Evolutionary conservation across 495 filamentous ascomycete genomes (phyloP), one percentile per base, ranked within the genome.

Genomic region (Penicillium psychrofluorescens): DNA sequence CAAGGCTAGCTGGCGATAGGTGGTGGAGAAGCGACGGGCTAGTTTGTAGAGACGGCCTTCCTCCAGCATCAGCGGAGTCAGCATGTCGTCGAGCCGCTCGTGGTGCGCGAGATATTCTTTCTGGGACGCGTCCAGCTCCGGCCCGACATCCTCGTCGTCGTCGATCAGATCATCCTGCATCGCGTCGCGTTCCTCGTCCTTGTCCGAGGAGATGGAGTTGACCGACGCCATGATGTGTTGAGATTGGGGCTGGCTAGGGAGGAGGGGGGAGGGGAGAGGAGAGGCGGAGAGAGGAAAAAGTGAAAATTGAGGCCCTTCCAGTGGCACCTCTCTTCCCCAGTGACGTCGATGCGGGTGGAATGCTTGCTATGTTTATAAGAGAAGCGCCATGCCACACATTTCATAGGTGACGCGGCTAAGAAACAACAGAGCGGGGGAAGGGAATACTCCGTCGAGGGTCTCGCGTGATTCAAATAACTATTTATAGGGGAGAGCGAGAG

Each of bases 1-100:
- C 44, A 79, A 66, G 22, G 86, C 84, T 38, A 92, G 70, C 12
- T 76, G 51, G 37, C 65, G 65, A 52, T 83, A 92, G 29, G 77
- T 80, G 28, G 50, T 63, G 41, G 73, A 76, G 31, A 90, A 77
- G 41, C 75, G 75, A 40, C 67, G 70, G 1, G 86, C 78, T 37
- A 91, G 68, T 41, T 66, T 62, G 43, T 83, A 71, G 9, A 85
- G 70, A 30, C 70, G 66, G 9, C 58, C 61, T 44, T 72, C 71
- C 37, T 70, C 65, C 22, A 71, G 47, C 13, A 40, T 46, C 8
- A 74, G 40, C 6, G 71, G 69, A 11, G 58, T 50, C 31, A 74
- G 36, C n/a, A 72, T 71, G 0, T 62, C 57, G 41, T 68, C 59
- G 15, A 74, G 44, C 40, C 45, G 58, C 9, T 61, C 56, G 38